Evolutionary conservation across 2,329 filamentous ascomycete genomes (phyloP), one percentile per base, ranked within the genome.

Genomic region (Clonostachys rhizophaga): DNA sequence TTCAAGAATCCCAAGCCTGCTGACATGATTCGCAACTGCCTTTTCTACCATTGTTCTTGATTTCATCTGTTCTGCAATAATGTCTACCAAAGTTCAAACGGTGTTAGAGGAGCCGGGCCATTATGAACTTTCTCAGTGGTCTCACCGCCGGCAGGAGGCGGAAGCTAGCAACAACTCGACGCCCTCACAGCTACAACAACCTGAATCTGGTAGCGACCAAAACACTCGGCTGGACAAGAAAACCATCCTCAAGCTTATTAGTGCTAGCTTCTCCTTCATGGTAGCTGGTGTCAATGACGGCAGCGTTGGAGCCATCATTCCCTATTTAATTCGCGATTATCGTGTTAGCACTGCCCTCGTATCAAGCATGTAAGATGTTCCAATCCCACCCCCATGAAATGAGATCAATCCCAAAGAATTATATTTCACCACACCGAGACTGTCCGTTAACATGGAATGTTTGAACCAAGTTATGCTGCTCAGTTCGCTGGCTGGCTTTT

Each of bases 261-360:
- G 76, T 40, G 72, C 77, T 3, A 76, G 74, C 1, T 76, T 84
- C 51, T 81, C 79, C 0, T 86, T 86, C 65, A 84, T 86, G 55
- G 78, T 82, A 30, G 80, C 83, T 0, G 83, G 83, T 0, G 69
- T 79, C 43, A 86, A 84, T 47, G 83, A 86, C 57, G 83, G 83
- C 34, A 83, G 76, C 50, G 65, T 86, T 1, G 83, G 83, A 3
- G 73, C 83, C 2, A 53, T 87, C 13, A 75, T 86, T 2, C 83
- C 83, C 0, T 83, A 86, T 54, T 71, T 86, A 11, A 70, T 86
- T 5, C 68, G 72, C 6, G 72, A 74, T 5, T 84, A 84, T 54
- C 51, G 65, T 5, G 72, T 83, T 42, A 72, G 63, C 13, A 82
- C 78, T 0, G 74, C 72, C 20, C 66, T 74, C 30, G 68, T 79